Base-by-base conservation (phyloP, 2,329 filamentous ascomycete species). In the Dactylellina parvicollis region DNA sequence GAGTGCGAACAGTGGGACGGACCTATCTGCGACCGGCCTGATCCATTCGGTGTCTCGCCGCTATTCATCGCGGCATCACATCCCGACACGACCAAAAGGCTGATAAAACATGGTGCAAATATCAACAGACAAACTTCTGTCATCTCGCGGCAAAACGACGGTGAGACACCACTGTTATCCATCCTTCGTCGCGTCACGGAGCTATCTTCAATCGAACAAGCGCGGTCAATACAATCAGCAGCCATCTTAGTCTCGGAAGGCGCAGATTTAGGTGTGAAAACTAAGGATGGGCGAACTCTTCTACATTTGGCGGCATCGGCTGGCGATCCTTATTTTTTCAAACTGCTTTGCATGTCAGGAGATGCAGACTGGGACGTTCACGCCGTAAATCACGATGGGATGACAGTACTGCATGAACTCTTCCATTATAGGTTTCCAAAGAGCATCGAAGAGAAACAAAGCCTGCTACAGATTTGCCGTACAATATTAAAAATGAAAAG, bases 281-380 rank as follows among this genome's bases (percentile, higher is more conserved):
- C 38, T 30, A 2, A 2, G 1, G 38, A 30, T 2, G 38, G 9
- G 10, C 14, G 10, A 30, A 20, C 24, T 32, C 5, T 18, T 14
- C 46, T 70, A 4, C 56, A 61, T 32, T n/a, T 40, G 2, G 65
- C 55, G 8, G 55, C 65, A 10, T 1, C 2, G 8, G 32, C 47
- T 12, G 18, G 49, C 22, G 56, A 70, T 34, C 30, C 54, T 4
- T 61, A 42, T 24, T 49, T 70, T 28, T 70, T 70, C 30, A 70
- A 70, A 49, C 18, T 56, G 10, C 65, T 70, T 16, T 59, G 54
- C 12, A 18, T 70, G 0, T 70, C 65, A 7, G 32, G 47, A n/a
- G 40, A 32, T 12, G 5, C 5, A 5, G 30, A 55, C n/a, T 70
- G 65, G 65, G 38, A 70, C 22, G 40, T 65, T 18, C 47, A 54